Percentiles rank a stretch among this genome's conserved stretches.
Evolutionary conservation across 2,329 filamentous ascomycete genomes (phyloP).

Genomic region (Bertia moriformis): DNA sequence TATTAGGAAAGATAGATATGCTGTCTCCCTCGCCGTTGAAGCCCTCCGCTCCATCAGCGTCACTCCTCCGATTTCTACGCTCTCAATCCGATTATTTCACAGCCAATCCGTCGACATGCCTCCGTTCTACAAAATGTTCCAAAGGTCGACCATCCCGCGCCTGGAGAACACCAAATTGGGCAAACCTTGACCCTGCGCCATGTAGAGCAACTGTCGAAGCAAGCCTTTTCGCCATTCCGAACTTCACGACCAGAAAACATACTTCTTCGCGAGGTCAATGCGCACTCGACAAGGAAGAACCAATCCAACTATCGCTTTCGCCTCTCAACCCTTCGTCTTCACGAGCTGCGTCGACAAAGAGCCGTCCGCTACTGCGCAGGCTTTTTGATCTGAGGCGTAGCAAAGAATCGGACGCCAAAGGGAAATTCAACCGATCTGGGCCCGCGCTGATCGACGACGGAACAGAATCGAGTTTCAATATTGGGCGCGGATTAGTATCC

Average conservation of each 20-base stretch:
- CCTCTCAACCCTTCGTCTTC: neutral
- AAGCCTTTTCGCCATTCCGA: neutral
- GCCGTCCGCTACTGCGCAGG: neutral
- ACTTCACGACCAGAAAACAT: neutral
- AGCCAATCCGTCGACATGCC: neutral
- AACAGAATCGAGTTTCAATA: neutral
- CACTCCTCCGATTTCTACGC: neutral
- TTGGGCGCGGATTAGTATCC: neutral
- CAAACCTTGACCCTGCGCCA: neutral
- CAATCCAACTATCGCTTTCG: no score
- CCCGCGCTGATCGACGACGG: neutral
- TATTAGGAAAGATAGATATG: neutral
- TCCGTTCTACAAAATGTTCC: no score
- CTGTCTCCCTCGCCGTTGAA: neutral
- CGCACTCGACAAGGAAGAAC: no score
- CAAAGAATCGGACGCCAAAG: neutral
- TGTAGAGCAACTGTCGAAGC: neutral
- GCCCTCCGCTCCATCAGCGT: neutral
- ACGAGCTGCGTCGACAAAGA: neutral
- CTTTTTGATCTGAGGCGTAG: neutral
- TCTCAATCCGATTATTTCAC: neutral
- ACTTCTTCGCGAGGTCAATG: neutral
- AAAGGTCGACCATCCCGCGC: no score
- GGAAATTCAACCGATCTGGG: neutral
- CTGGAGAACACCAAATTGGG: no score